Percentiles rank a stretch among this genome's conserved stretches.
phyloP scores from a whole-genome alignment of 805 yeast species.

The Myxozyma vanderwaltii region DNA sequence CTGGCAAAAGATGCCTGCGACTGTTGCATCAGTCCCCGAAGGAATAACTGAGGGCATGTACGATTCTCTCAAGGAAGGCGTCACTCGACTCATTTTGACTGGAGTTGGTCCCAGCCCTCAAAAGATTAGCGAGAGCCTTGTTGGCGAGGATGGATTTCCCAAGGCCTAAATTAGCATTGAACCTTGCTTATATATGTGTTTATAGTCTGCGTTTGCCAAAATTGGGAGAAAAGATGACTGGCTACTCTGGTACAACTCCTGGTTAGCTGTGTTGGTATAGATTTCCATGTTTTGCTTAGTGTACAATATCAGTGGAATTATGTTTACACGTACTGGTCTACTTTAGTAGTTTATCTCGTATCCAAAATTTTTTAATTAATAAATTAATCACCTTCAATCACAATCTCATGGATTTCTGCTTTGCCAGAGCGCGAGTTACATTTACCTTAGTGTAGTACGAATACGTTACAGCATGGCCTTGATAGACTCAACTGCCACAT shows the following conservation, averaged over 20 bases:
- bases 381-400: background rate
- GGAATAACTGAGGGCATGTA: constrained; percentile 49
- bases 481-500: constrained; percentile 71
- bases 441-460: background rate
- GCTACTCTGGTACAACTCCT: background rate
- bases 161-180: constrained; percentile 37
- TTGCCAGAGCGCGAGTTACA: too few species aligned
- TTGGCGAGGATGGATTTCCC: constrained; percentile 65
- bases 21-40: constrained; percentile 38
- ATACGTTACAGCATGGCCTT: constrained; percentile 30
- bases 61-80: constrained; percentile 63
- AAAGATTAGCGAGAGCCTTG: constrained; percentile 56
- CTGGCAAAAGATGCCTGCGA: constrained; percentile 55
- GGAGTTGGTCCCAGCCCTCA: constrained; percentile 87
- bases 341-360: background rate
- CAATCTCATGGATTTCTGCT: too few species aligned
- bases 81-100: constrained; percentile 81
- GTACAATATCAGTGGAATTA: background rate
- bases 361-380: background rate
- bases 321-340: background rate
- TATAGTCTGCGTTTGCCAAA: background rate
- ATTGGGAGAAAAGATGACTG: background rate
- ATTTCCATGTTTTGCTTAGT: background rate
- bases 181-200: background rate
- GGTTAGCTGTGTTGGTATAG: background rate